Conservation (phyloP, 2,329 filamentous ascomycete species). For the Fusarium palustre region DNA sequence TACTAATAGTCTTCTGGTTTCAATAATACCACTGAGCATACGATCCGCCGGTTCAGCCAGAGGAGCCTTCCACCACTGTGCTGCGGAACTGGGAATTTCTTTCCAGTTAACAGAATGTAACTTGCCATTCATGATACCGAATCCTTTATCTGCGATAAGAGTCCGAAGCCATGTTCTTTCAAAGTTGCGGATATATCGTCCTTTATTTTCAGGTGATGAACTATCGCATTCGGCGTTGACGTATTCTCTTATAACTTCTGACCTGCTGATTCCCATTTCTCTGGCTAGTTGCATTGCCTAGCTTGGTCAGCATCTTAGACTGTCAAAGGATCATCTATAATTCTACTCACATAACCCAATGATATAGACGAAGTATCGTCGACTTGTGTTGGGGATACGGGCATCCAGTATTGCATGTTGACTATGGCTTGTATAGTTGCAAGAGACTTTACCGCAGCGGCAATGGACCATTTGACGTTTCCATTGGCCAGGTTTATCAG, state of each 20-base stretch:
- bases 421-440: slow-evolving; percentile 18
- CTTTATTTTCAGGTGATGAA: neutral
- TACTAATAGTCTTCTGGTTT: slow-evolving; percentile 13
- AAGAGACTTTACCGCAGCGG: slow-evolving; percentile 1
- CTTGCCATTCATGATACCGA: slow-evolving; percentile 13
- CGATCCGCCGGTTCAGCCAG: slow-evolving; percentile 15
- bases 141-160: slow-evolving; percentile 13
- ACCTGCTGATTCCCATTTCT: slow-evolving; percentile 12
- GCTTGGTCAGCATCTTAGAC: neutral
- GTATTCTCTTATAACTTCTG: slow-evolving; percentile 11
- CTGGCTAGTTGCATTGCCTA: slow-evolving; percentile 15
- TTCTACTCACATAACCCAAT: slow-evolving; percentile 1
- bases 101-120: slow-evolving; percentile 16
- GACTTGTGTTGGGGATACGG: slow-evolving; percentile 1
- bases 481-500: neutral
- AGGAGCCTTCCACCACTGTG: slow-evolving; percentile 17
- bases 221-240: slow-evolving; percentile 2
- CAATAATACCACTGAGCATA: slow-evolving; percentile 12
- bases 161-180: slow-evolving; percentile 19
- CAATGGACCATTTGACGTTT: slow-evolving; percentile 20
- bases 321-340: accelerated
- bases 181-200: slow-evolving; percentile 10
- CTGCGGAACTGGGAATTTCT: slow-evolving; percentile 2
- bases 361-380: slow-evolving; percentile 15
- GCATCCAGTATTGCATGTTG: slow-evolving; percentile 16